Evolutionary conservation across 1,284 basidiomycete genomes (phyloP), one percentile per base, ranked within the genome.

Genomic region (Trichosporon asahii): DNA sequence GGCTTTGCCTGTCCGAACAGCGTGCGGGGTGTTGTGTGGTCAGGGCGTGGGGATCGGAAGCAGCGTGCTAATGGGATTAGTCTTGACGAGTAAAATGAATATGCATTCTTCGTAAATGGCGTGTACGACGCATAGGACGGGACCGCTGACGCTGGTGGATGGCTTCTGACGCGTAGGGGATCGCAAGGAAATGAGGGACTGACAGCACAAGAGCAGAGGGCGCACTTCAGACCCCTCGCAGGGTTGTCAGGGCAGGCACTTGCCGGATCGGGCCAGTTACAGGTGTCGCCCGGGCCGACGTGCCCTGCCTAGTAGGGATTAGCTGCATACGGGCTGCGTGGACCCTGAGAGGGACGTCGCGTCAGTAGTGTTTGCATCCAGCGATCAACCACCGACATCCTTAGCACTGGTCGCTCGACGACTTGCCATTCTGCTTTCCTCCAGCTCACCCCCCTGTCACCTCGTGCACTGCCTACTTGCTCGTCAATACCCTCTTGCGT

Each of bases 31-130:
- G 31, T 37, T 37, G 31, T 37, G 8, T 37, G 4, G 11, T 46
- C 21, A 53, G 49, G 49, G 49, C 11, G 8, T n/a, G 18, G 2
- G 21, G 49, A 5, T 21, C 49, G 49, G 49, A 53, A 53, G 49
- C 49, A 53, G 49, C 49, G 21, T 53, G 49, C 49, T 53, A 53
- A 53, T 53, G 49, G 49, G 15, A 53, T 53, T 53, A 53, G 49
- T 53, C 21, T 53, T 53, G 49, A 25, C 12, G 2, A 8, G 49
- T 53, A 9, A 37, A 37, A 53, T 53, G 49, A 53, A 53, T 53
- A 53, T 18, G 9, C 21, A 44, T n/a, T 18, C 15, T 7, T 14
- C 11, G n/a, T n/a, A 3, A 12, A 12, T 37, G 35, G 35, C 35
- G 35, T 11, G 35, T 37, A 37, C 35, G 35, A 37, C n/a, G n/a